Base-by-base conservation (phyloP, 2,329 filamentous ascomycete genomes). In the Juglanconis juglandina region DNA sequence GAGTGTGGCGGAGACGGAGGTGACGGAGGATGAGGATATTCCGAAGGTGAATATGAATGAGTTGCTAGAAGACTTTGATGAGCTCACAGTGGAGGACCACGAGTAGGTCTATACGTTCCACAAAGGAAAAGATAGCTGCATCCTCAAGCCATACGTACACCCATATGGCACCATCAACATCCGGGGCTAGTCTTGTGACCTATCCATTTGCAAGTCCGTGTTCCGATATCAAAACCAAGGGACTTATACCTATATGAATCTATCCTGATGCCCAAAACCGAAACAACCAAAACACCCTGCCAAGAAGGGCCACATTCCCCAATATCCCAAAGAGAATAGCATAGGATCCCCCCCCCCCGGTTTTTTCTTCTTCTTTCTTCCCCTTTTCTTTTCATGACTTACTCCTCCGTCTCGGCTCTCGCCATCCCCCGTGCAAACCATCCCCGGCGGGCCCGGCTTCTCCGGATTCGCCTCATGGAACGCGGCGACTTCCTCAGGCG, bases 21-120 rank as follows among this genome's bases (percentile, higher is more conserved):
- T 14, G 83, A 83, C 33, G 1, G 84, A 82, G 14, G 88, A 89
- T 7, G 86, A 85, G 47, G 87, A 87, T 47, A 82, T 81, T 54
- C 90, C 90, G 3, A 81, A 84, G 68, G 88, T 95, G 66, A 81
- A 87, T 71, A 87, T 94, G 86, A 84, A 94, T 24, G 90, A 93
- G 73, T 75, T 97, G 70, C 80, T 96, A 69, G 93, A 97, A 72
- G 93, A 96, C 73, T 92, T 97, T 79, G 92, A 96, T 71, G 93
- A 96, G 69, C 84, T 96, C 72, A 87, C 83, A 50, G 87, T 96
- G 77, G 76, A 85, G 64, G 86, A 89, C 60, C 48, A 66, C 13
- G 63, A 67, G 56, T 60, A 66, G 42, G 54, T n/a, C 6, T n/a
- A 10, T 30, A 6, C 5, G 6, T 7, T 7, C 24, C 46, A 48